Percentiles rank a stretch among this genome's conserved stretches.
phyloP scores from a whole-genome alignment of 495 filamentous ascomycete genomes.

The Hyphodiscus hymeniophilus region DNA sequence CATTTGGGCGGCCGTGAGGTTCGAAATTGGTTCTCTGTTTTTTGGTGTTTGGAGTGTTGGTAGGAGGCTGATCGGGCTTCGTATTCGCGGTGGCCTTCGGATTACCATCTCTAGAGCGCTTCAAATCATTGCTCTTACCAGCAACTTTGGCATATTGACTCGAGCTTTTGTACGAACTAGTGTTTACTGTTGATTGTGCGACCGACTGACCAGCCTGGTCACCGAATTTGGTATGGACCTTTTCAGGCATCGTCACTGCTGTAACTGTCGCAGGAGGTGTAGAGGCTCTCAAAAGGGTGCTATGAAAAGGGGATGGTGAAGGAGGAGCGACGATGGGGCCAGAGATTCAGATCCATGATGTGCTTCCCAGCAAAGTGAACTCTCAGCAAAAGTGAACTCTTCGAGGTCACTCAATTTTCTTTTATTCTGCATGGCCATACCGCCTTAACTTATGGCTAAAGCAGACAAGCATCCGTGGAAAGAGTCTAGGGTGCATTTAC shows the following conservation, averaged over 20 bases:
- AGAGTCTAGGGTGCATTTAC: too few relatives aligned
- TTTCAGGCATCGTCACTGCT: slow-evolving; percentile 40
- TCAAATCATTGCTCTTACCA: slow-evolving; percentile 5
- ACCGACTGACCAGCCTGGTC: slow-evolving; percentile 12
- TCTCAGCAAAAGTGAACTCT: too few relatives aligned
- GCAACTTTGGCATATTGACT: background rate
- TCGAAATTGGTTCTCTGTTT: background rate
- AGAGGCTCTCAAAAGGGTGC: background rate
- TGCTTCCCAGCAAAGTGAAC: too few relatives aligned
- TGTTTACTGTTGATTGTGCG: background rate
- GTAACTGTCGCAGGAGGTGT: background rate
- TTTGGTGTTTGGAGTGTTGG: background rate
- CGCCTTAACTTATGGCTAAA: too few relatives aligned
- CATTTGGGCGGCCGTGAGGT: background rate
- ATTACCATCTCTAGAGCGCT: slow-evolving; percentile 15
- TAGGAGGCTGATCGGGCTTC: background rate
- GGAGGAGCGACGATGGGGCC: background rate
- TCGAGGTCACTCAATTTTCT: too few relatives aligned
- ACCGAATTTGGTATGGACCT: slow-evolving; percentile 33
- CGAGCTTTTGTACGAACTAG: background rate
- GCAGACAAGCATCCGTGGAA: too few relatives aligned
- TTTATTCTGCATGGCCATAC: too few relatives aligned
- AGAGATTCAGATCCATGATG: too few relatives aligned
- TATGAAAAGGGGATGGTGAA: background rate
- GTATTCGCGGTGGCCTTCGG: slow-evolving; percentile 4